Base-by-base conservation (phyloP, 2,329 filamentous ascomycete genomes). In the Cadophora sp. region DNA sequence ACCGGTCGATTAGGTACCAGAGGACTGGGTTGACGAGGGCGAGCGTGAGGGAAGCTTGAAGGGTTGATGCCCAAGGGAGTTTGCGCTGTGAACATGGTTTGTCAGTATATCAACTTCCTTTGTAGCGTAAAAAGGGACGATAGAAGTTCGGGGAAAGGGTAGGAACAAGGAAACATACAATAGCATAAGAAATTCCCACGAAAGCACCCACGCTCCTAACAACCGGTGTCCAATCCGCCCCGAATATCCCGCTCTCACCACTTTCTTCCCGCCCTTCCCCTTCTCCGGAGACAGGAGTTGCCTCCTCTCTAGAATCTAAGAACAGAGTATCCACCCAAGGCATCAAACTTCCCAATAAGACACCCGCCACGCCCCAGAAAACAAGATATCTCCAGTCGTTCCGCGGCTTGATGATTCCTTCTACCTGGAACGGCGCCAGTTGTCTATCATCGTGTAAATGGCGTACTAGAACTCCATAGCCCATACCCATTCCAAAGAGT, bases 1-100 rank as follows among this genome's bases (percentile, higher is more conserved):
- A 96, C 60, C 95, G 92, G 80, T 99, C 96, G 76, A 99, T 91
- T 27, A 98, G 84, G 80, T 97, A 99, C 96, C 96, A 99, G 20
- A 99, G 83, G 11, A 96, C 91, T 1, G 96, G 95, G 77, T 98
- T 98, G 22, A 91, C 93, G 67, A 98, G 87, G 24, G 94, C 92
- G 59, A 99, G 88, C 0, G 94, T 96, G 30, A 96, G 80, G 0
- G 94, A 96, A 22, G 96, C 89, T 79, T 99, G 96, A n/a, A 97
- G 87, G 1, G 94, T 96, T 9, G 94, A 97, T 74, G 94, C 87
- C 96, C 96, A 99, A 0, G 93, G 92, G 11, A 97, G 87, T 79
- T 92, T 93, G 71, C 96, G 90, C 93, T 96, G 58, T 58, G 45
- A 58, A 51, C 22, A 22, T 16, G 33, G 64, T 66, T 70, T 33